These are phyloP conservation scores for Ganoderma leucocontextum DNA, from an alignment of 1,284 basidiomycete genomes.

Conservation along the genomic window DNA sequence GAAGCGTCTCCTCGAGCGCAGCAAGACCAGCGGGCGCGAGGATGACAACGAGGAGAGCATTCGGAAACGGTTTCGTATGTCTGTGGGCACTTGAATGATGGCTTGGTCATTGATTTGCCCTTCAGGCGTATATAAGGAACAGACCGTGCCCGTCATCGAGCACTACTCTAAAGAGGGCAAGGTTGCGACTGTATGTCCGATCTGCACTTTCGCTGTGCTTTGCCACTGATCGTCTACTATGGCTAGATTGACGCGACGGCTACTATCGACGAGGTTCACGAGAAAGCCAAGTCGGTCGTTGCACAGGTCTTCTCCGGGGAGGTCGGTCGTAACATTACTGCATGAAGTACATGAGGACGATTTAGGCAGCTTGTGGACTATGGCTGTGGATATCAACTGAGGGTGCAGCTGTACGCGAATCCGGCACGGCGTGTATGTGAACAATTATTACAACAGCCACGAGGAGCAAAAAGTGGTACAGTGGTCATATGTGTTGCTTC, in stretches of 20 bases:
- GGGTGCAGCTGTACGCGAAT: conserved; percentile 8
- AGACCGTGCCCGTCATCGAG: conserved; percentile 97
- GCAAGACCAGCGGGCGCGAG: conserved; percentile 93
- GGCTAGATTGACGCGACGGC: conserved; percentile 80
- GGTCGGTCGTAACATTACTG: conserved; percentile 37
- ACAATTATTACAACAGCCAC: neutral
- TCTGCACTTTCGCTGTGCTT: conserved; percentile 9
- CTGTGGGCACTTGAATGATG: neutral
- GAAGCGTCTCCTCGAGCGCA: conserved; percentile 85
- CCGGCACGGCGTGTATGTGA: conserved; percentile 13
- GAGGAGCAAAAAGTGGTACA: neutral
- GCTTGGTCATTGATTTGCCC: conserved; percentile 11
- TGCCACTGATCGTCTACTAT: conserved; percentile 3
- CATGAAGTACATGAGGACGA: conserved; percentile 25
- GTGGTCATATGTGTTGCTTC: neutral
- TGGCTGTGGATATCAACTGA: conserved; percentile 7
- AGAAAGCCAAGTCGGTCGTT: conserved; percentile 64
- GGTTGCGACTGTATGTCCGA: conserved; percentile 77
- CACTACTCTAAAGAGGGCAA: conserved; percentile 79
- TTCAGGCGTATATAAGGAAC: conserved; percentile 87
- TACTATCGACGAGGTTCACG: conserved; percentile 80
- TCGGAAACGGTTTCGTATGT: conserved; percentile 93
- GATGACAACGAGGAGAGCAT: conserved; percentile 98
- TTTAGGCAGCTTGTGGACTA: conserved; percentile 24
- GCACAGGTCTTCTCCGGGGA: conserved; percentile 47